Percentiles rank a stretch among this genome's conserved stretches.
Evolutionary conservation across 2,329 filamentous ascomycete species (phyloP).

Genomic region (Hymenoscyphus infarciens): DNA sequence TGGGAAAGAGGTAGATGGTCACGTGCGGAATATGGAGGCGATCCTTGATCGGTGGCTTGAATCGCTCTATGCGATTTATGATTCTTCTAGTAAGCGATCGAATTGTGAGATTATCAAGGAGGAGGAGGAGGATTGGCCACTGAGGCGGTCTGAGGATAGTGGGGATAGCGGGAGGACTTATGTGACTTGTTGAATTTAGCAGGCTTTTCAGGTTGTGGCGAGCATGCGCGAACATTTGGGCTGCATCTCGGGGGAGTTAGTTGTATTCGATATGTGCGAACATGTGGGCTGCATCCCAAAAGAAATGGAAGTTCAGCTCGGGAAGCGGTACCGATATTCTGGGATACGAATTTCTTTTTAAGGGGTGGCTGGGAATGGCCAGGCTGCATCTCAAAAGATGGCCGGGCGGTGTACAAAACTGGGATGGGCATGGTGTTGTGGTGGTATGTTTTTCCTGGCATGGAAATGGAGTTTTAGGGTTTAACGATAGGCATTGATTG

Average conservation of each 20-base stretch:
- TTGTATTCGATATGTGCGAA: neutral
- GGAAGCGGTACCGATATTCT: neutral
- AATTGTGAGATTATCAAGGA: slow-evolving; percentile 7
- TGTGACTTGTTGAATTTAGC: neutral
- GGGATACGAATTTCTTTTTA: neutral
- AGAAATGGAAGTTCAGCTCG: neutral
- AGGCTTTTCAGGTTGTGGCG: too few relatives aligned
- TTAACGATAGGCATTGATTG: neutral
- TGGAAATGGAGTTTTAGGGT: neutral
- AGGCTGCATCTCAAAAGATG: neutral
- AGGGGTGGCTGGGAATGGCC: neutral
- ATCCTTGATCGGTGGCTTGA: slow-evolving; percentile 32
- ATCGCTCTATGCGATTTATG: slow-evolving; percentile 32
- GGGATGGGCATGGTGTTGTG: neutral
- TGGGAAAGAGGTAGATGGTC: slow-evolving; percentile 13
- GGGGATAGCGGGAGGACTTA: slow-evolving; percentile 5
- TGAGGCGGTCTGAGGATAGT: slow-evolving; percentile 16
- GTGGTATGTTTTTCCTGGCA: neutral
- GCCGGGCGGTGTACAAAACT: neutral
- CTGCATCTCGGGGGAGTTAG: too few relatives aligned
- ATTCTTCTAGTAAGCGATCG: slow-evolving; percentile 18
- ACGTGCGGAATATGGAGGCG: slow-evolving; percentile 22
- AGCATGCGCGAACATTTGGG: too few relatives aligned
- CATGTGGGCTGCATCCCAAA: neutral
- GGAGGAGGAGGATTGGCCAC: slow-evolving; percentile 21